Evolutionary conservation across 2,329 filamentous ascomycete genomes (phyloP).

Genomic region (Aspergillus quadrilineatus): DNA sequence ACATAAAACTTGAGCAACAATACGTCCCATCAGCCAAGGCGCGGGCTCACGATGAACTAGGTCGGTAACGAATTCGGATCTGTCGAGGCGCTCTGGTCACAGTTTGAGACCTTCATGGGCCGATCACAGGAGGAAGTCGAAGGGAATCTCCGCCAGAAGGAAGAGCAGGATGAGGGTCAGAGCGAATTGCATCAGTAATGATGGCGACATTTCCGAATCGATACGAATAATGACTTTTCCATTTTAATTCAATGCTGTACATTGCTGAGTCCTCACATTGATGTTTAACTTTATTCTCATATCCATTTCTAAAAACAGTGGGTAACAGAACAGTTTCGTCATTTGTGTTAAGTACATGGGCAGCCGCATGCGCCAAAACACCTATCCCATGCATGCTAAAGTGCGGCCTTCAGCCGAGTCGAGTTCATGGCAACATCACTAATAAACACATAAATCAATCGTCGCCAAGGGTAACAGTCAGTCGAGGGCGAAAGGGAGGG

Average conservation of each 20-base stretch:
- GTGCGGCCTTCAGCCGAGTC: slow-evolving; percentile 28
- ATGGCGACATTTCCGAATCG: not conserved
- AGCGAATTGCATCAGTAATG: slow-evolving; percentile 22
- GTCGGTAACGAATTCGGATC: slow-evolving; percentile 97
- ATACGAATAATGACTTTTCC: slow-evolving; percentile 3
- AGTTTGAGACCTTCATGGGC: slow-evolving; percentile 95
- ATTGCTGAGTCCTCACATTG: not conserved
- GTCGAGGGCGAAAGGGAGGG: slow-evolving; percentile 10
- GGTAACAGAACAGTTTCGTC: slow-evolving; percentile 6
- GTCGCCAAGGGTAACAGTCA: slow-evolving; percentile 8
- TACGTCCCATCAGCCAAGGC: not conserved
- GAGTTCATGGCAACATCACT: slow-evolving; percentile 33
- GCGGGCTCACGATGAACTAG: slow-evolving; percentile 40
- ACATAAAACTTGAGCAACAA: no score
- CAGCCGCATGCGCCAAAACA: slow-evolving; percentile 36
- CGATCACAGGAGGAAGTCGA: slow-evolving; percentile 55
- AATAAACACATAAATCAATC: slow-evolving; percentile 13
- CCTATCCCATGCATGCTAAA: slow-evolving; percentile 41
- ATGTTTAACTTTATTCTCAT: slow-evolving; percentile 6
- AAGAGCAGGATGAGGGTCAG: slow-evolving; percentile 22
- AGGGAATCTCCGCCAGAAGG: slow-evolving; percentile 31
- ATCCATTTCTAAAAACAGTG: not conserved
- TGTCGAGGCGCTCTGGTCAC: slow-evolving; percentile 93
- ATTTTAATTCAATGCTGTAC: not conserved
- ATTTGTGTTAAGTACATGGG: slow-evolving; percentile 20